Base-by-base conservation (phyloP, 2,329 filamentous ascomycete species). In the Tolypocladium tropicale region DNA sequence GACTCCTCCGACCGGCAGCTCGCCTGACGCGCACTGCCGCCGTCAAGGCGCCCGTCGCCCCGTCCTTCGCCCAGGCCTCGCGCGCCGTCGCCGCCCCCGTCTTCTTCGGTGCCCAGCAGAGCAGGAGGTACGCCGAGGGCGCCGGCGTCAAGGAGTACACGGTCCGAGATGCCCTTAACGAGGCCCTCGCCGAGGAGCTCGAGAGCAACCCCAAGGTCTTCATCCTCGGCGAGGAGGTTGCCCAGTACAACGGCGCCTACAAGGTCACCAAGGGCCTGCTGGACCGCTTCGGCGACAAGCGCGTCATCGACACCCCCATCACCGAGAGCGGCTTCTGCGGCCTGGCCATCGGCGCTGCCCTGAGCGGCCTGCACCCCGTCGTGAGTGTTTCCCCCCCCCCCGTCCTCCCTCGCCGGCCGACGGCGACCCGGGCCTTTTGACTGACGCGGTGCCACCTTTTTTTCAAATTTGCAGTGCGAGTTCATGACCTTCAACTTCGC, bases 401-500 rank as follows among this genome's bases (percentile, higher is more conserved):
- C 49, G 52, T n/a, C 16, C 23, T 33, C 14, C 11, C n/a, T 30
- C 53, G 57, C 55, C 16, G 25, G 5, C 25, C 43, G 41, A 28
- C 28, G 6, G 2, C 11, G 18, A 11, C 14, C 6, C 25, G 10
- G 4, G 6, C 6, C n/a, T 11, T 3, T 49, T 16, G n/a, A 28
- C 46, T 50, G 46, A 50, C 46, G 5, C n/a, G n/a, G n/a, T 21
- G 28, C 28, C 0, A 49, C 23, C 48, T 57, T 30, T 39, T 52
- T 12, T 2, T 23, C 10, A n/a, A n/a, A n/a, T n/a, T n/a, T n/a
- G n/a, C 63, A 94, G 90, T 94, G 89, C 83, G 94, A 99, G 80
- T 99, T 99, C 83, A 99, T 99, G 94, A 99, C 94, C 69, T 97
- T 96, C 85, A 99, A 99, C 84, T 97, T 97, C 73, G 93, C 94